These are phyloP conservation scores for Yamadazyma sp. DNA, from an alignment of 805 yeast species.

Conservation along the genomic window DNA sequence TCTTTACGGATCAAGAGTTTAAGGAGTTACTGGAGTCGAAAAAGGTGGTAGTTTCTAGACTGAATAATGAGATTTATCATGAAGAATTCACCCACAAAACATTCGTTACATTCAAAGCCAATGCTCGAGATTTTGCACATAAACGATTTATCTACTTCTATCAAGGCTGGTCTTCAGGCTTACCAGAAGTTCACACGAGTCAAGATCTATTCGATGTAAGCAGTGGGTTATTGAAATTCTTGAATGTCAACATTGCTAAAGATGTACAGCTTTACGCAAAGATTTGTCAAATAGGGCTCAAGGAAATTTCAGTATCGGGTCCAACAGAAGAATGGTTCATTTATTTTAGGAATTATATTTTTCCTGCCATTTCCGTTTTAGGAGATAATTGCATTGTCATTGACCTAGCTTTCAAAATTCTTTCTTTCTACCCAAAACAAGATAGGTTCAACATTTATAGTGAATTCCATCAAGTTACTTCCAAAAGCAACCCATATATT, in stretches of 20 bases:
- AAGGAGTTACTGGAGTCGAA: conserved; percentile 22
- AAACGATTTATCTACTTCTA: conserved; percentile 43
- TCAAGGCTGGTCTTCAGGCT: conserved; percentile 45
- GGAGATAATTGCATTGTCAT: conserved; percentile 59
- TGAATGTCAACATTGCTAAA: conserved; percentile 55
- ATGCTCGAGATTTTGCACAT: conserved; percentile 20
- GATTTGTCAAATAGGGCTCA: conserved; percentile 57
- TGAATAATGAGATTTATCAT: conserved; percentile 25
- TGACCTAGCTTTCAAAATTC: conserved; percentile 56
- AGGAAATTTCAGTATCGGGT: conserved; percentile 28
- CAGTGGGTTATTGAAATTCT: conserved; percentile 49
- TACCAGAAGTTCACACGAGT: conserved; percentile 37
- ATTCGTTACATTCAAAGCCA: conserved; percentile 33
- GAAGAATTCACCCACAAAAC: conserved; percentile 23
- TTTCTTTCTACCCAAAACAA: conserved; percentile 56
- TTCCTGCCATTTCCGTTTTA: conserved; percentile 59
- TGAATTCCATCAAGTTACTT: conserved; percentile 60
- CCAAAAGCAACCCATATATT: conserved; percentile 55
- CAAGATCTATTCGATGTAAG: conserved; percentile 46
- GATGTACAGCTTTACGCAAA: conserved; percentile 51
- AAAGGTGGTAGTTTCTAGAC: conserved; percentile 22
- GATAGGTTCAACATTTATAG: conserved; percentile 78
- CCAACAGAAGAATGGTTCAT: conserved; percentile 48
- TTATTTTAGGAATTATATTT: conserved; percentile 61
- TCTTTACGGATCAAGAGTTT: conserved; percentile 21